Evolutionary conservation across 257 asterid species (phyloP).

Genomic region (Plantago ovata): DNA sequence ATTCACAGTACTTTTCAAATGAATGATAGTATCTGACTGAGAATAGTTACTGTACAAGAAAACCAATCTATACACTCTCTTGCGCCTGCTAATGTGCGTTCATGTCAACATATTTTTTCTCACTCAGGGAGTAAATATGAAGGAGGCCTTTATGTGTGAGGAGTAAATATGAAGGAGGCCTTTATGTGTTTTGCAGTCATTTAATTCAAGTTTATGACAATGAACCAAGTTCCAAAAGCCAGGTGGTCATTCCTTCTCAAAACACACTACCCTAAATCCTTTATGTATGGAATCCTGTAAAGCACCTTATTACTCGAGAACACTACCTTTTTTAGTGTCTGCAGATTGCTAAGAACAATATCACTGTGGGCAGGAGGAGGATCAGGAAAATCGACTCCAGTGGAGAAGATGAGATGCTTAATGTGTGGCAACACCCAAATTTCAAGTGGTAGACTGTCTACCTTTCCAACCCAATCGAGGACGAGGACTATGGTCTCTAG

Average conservation of each 20-base stretch:
- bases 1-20: too few relatives aligned
- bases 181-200: too few relatives aligned
- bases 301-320: not conserved
- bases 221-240: conserved; percentile 1
- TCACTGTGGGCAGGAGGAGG: not conserved
- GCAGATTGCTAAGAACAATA: not conserved
- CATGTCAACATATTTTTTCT: too few relatives aligned
- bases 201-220: conserved; percentile 17
- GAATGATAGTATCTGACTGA: too few relatives aligned
- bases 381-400: not conserved
- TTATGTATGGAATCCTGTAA: conserved; percentile 8
- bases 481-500: conserved; percentile 3
- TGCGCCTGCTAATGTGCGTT: too few relatives aligned
- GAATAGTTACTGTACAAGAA: too few relatives aligned
- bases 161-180: too few relatives aligned
- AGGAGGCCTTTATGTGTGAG: too few relatives aligned
- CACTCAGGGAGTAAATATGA: too few relatives aligned
- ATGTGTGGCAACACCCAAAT: conserved; percentile 20
- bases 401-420: not conserved
- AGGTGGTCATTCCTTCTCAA: not conserved
- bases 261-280: conserved; percentile 1
- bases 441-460: not conserved
- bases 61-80: too few relatives aligned
- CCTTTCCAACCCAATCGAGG: not conserved
- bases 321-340: not conserved